Evolutionary conservation across 176 grass and related monocot species (phyloP).

Genomic region (Oryza glumipatula): DNA sequence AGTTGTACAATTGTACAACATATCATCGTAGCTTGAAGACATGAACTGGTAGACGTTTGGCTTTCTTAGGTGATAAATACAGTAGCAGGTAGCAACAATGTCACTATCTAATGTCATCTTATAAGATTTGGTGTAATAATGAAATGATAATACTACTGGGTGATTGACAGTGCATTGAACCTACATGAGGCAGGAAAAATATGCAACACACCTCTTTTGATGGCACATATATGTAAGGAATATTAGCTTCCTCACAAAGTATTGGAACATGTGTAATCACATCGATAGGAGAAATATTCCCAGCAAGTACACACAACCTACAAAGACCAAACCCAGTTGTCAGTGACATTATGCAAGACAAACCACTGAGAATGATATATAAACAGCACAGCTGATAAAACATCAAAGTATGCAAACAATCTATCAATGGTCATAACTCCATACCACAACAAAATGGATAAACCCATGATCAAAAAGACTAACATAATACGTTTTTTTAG

Average conservation of each 20-base stretch:
- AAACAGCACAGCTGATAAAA: not conserved
- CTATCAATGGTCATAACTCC: not conserved
- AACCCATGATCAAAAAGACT: constrained; percentile 6
- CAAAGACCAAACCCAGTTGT: not conserved
- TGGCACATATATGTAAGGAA: constrained; percentile 83
- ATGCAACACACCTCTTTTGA: constrained; percentile 60
- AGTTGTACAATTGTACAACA: not conserved
- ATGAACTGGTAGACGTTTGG: not conserved
- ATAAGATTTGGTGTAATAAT: not conserved
- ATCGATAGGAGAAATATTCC: constrained; percentile 97
- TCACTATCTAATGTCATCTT: not conserved
- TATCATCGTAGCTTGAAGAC: not conserved
- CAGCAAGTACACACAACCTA: constrained; percentile 89
- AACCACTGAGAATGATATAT: not conserved
- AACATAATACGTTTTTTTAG: not conserved
- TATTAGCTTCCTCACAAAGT: constrained; percentile 80
- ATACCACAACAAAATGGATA: not conserved
- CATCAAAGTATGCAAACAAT: not conserved
- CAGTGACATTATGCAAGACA: not conserved
- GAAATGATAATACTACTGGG: not conserved
- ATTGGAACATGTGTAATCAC: constrained; percentile 91
- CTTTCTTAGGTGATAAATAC: not conserved
- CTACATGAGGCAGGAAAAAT: not conserved
- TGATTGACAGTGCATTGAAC: not conserved
- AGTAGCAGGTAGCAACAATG: not conserved